phyloP scores from a whole-genome alignment of 306 rosid genomes.

The Fragaria vesca region DNA sequence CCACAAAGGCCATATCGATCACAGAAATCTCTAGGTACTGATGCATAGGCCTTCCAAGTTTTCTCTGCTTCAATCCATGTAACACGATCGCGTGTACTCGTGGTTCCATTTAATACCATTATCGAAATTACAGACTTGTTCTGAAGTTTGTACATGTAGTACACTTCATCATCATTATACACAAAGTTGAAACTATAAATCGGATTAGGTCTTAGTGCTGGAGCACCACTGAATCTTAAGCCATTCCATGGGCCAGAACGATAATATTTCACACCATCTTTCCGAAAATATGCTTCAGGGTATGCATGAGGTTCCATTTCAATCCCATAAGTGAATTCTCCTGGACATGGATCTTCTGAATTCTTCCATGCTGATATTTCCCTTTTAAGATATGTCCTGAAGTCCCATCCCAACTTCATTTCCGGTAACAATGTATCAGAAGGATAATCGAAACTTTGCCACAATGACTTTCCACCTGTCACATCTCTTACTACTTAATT shows the following conservation, averaged over 20 bases:
- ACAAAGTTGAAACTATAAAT: conserved; percentile 32
- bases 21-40: conserved; percentile 39
- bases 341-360: conserved; percentile 52
- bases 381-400: conserved; percentile 34
- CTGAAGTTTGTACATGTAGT: conserved; percentile 37
- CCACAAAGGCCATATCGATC: conserved; percentile 50
- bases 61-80: conserved; percentile 39
- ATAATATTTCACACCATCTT: conserved; percentile 26
- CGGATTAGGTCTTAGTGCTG: conserved; percentile 22
- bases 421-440: conserved; percentile 51
- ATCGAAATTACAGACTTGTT: conserved; percentile 38
- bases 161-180: conserved; percentile 38
- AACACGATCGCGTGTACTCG: conserved; percentile 21
- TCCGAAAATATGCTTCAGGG: conserved; percentile 39
- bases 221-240: conserved; percentile 36
- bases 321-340: conserved; percentile 35
- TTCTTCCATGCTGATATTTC: conserved; percentile 41
- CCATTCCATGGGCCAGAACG: conserved; percentile 56
- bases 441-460: conserved; percentile 75
- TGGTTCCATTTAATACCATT: conserved; percentile 42
- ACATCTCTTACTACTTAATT: conserved; percentile 46
- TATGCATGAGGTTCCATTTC: conserved; percentile 15
- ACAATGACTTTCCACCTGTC: conserved; percentile 29
- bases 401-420: conserved; percentile 62
- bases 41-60: conserved; percentile 37